Percentiles rank a stretch among this genome's conserved stretches.
Conservation (phyloP, 192 early-diverging fungal species). For the Dispira simplex region DNA sequence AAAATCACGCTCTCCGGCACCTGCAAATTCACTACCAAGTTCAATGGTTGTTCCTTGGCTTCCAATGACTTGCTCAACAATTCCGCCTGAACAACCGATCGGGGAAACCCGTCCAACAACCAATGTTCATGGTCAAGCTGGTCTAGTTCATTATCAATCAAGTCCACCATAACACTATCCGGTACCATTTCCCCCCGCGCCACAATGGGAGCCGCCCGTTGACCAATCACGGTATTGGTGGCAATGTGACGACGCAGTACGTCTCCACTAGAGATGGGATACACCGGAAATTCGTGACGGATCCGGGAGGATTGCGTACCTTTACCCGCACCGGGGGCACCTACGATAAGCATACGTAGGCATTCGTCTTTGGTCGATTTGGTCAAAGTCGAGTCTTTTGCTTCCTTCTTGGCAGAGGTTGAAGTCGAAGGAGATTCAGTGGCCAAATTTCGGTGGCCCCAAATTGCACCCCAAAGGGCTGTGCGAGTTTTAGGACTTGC, state of each 20-base stretch:
- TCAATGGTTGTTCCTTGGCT: constrained; percentile 40
- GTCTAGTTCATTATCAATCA: constrained; percentile 46
- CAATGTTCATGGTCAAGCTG: constrained; percentile 33
- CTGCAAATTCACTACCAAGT: constrained; percentile 75
- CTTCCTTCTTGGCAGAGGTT: not conserved
- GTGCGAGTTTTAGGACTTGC: too few relatives aligned
- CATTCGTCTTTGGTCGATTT: not conserved
- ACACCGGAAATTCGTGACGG: constrained; percentile 42
- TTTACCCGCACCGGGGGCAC: constrained; percentile 57
- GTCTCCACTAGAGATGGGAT: constrained; percentile 74
- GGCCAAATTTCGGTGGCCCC: too few relatives aligned
- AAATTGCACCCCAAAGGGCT: too few relatives aligned
- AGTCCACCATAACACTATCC: constrained; percentile 48
- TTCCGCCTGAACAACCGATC: constrained; percentile 68
- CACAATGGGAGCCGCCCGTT: constrained; percentile 36
- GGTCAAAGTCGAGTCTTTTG: not conserved
- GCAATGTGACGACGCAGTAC: constrained; percentile 72
- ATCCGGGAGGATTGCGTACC: constrained; percentile 82
- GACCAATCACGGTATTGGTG: constrained; percentile 40
- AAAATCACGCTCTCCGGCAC: constrained; percentile 86
- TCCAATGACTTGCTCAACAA: constrained; percentile 45
- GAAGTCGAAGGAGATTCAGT: too few relatives aligned
- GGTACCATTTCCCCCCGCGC: constrained; percentile 42
- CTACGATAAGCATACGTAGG: constrained; percentile 6
- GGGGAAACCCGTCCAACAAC: constrained; percentile 86